These are phyloP conservation scores for Camellia japonica DNA, from an alignment of 148 eudicot genomes.

Conservation along the genomic window DNA sequence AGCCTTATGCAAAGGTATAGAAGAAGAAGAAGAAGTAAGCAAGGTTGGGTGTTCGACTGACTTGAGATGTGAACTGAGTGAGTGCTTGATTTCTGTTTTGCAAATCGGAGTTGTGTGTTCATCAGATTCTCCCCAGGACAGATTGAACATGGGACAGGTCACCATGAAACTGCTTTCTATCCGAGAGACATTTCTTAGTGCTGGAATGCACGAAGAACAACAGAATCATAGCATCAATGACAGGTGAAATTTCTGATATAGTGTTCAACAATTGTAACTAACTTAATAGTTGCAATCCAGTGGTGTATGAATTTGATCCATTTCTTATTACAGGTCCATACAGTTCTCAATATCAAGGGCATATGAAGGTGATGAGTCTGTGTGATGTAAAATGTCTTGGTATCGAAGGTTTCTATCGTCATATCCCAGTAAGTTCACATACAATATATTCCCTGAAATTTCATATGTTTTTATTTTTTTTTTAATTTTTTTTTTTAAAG, in stretches of 20 bases:
- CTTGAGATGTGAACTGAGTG: constrained; percentile 8
- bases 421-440: no score
- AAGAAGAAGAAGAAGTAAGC: not conserved
- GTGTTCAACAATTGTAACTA: not conserved
- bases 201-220: not conserved
- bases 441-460: no score
- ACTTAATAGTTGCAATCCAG: not conserved
- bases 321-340: no score
- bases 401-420: no score
- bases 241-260: constrained; percentile 15
- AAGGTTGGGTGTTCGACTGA: not conserved
- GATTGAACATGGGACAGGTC: constrained; percentile 22
- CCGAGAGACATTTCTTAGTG: constrained; percentile 24
- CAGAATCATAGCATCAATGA: not conserved
- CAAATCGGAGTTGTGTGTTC: constrained; percentile 8
- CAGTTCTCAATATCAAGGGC: no score
- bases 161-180: constrained; percentile 1
- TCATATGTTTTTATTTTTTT: no score
- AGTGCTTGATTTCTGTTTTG: constrained; percentile 10
- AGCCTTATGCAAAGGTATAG: constrained; percentile 11
- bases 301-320: no score
- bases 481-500: no score
- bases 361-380: no score
- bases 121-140: constrained; percentile 20
- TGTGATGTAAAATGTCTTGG: no score